Conservation (phyloP, 2,329 filamentous ascomycete species). For the Hortaea werneckii region DNA sequence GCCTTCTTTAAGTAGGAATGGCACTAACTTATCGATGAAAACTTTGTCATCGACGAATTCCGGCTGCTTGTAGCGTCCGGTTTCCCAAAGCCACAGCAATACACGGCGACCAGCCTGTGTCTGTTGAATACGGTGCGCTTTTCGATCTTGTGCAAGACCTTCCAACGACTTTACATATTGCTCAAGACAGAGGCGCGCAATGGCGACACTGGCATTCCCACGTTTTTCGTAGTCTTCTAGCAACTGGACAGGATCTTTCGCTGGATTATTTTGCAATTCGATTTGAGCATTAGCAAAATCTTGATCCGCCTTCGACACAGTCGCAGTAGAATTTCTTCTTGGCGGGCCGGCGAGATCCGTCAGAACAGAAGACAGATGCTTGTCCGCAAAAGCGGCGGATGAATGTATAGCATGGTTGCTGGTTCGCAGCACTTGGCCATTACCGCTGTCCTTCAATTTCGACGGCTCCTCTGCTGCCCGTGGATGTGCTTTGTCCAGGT, state of each 20-base stretch:
- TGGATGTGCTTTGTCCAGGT: constrained; percentile 51
- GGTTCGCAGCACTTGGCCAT: background rate
- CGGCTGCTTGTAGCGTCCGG: constrained; percentile 8
- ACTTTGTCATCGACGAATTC: constrained; percentile 12
- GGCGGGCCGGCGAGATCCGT: constrained; percentile 31
- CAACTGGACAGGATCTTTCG: constrained; percentile 30
- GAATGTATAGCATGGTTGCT: constrained; percentile 17
- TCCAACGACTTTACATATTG: constrained; percentile 18
- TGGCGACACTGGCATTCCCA: constrained; percentile 28
- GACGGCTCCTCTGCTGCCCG: constrained; percentile 17
- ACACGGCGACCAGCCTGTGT: constrained; percentile 17
- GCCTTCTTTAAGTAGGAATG: constrained; percentile 18
- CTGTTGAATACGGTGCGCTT: constrained; percentile 6
- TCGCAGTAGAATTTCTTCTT: constrained; percentile 2
- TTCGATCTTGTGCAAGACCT: constrained; percentile 6
- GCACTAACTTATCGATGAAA: constrained; percentile 14
- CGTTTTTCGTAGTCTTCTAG: constrained; percentile 31
- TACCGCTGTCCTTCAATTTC: constrained; percentile 4
- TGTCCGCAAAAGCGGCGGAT: constrained; percentile 31
- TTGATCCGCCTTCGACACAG: constrained; percentile 1
- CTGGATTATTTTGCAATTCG: constrained; percentile 13
- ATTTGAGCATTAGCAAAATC: constrained; percentile 17
- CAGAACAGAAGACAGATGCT: constrained; percentile 41
- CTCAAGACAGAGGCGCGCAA: constrained; percentile 30
- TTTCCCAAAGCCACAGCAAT: constrained; percentile 22